Percentiles rank a stretch among this genome's conserved stretches.
phyloP scores from a whole-genome alignment of 2,329 filamentous ascomycete species.

The Scolecobasidium constrictum region DNA sequence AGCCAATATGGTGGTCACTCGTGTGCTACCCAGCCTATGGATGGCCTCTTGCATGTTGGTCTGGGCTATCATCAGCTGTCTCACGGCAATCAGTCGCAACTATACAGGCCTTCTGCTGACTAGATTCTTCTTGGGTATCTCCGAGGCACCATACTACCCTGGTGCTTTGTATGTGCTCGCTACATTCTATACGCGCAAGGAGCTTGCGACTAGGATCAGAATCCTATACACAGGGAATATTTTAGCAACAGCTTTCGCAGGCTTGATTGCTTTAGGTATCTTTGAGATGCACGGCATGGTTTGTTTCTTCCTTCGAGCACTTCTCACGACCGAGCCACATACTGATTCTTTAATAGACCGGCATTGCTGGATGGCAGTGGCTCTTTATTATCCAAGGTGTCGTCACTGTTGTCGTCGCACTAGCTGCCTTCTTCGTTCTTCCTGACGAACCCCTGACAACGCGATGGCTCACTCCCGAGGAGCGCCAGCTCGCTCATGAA shows the following conservation, averaged over 20 bases:
- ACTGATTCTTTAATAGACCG: background rate
- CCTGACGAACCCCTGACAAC: slow-evolving; percentile 13
- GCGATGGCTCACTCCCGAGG: slow-evolving; percentile 12
- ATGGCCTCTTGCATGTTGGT: no score
- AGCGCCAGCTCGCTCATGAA: slow-evolving; percentile 10
- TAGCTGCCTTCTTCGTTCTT: slow-evolving; percentile 9
- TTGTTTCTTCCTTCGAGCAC: slow-evolving; percentile 12
- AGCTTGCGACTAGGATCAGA: slow-evolving; percentile 27
- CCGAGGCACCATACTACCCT: no score
- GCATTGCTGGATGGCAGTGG: slow-evolving; percentile 6
- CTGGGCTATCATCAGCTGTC: no score
- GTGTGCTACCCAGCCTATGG: no score
- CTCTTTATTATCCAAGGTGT: slow-evolving; percentile 1
- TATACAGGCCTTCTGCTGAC: no score
- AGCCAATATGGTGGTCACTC: slow-evolving; percentile 25
- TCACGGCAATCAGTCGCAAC: no score
- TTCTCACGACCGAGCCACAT: background rate
- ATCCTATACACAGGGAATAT: slow-evolving; percentile 27
- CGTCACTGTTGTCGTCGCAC: slow-evolving; percentile 11
- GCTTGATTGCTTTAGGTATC: slow-evolving; percentile 22
- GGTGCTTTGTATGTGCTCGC: slow-evolving; percentile 24
- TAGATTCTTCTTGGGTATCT: no score
- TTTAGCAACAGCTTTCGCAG: slow-evolving; percentile 29
- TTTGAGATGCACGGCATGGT: slow-evolving; percentile 11
- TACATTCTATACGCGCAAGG: slow-evolving; percentile 24